Evolutionary conservation across 495 filamentous ascomycete genomes (phyloP), one percentile per base, ranked within the genome.

Genomic region (Hamigera avellanea): DNA sequence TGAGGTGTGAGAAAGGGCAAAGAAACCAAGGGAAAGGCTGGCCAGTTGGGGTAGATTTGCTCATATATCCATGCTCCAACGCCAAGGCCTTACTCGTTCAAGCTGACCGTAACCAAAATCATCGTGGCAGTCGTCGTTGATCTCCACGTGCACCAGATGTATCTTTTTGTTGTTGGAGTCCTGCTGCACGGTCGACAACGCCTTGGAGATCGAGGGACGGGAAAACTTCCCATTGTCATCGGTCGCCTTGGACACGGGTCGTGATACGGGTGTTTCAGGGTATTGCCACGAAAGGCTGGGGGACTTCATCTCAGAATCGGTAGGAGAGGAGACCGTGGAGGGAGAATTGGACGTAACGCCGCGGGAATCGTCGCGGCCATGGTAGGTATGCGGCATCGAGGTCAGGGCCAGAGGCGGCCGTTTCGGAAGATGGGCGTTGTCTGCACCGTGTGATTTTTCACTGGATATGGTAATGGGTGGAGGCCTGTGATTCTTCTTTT

Each of bases 41-140:
- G n/a, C n/a, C n/a, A n/a, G n/a, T n/a, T n/a, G n/a, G n/a, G n/a
- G n/a, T n/a, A n/a, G n/a, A n/a, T n/a, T n/a, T n/a, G n/a, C n/a
- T 55, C 46, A 68, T 19, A 68, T 59, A 36, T 68, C 64, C 61
- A 68, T 66, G 38, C 64, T 68, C 64, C 64, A 68, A 41, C 64
- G 59, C 56, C 57, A 66, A 1, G 62, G 62, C 16, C 59, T 60
- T 32, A 62, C 47, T 26, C 46, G 58, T 47, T 68, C 57, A 13
- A 65, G 42, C 31, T 64, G 50, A 17, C 61, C 61, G 30, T 59
- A 26, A 8, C 37, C 56, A 26, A 66, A 35, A 26, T 66, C 59
- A 17, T 60, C 53, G 41, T 45, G 45, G 18, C 29, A 10, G 2
- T 56, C 48, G 32, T 65, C 59, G 30, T 56, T 62, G 40, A 68